Evolutionary conservation across 192 early-diverging fungal genomes (phyloP), one percentile per base, ranked within the genome.

Genomic region (Pilaira anomala): DNA sequence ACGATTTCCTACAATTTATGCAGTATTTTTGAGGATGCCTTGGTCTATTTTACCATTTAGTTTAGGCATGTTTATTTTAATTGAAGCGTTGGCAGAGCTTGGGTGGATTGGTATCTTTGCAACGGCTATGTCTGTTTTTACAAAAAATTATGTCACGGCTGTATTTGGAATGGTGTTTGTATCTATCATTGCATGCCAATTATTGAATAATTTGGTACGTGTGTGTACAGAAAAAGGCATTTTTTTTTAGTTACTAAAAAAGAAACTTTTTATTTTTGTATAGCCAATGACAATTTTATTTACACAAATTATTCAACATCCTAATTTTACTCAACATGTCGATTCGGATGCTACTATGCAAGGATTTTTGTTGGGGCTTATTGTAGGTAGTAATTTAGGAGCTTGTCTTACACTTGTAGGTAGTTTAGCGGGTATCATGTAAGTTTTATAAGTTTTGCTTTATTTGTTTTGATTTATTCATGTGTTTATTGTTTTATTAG

Each of bases 11-110:
- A 84, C 83, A 1, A 60, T 88, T 0, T 48, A 69, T 41, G 61
- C 76, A 19, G 80, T 82, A 13, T 41, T 72, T n/a, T 63, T 62
- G 36, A 78, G 92, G 5, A 81, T 94, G 67, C 93, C 93, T 1
- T 93, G 86, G 79, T 66, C 71, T 3, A 83, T 96, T 18, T 68
- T 90, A 11, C 88, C 91, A 0, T 96, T 96, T 71, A 76, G 85
- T 11, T 68, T 94, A 28, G 87, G 91, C 19, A 92, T 93, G 90
- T 96, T 96, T 76, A 87, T 93, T 57, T 78, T 94, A 30, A 87
- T 91, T 11, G 91, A 88, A 60, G 85, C 82, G 2, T 82, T 96
- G 6, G 72, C 84, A 3, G 42, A 69, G 24, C 68, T 76, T 9
- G 88, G 88, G 0, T 92, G 90, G 91, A 86, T 83, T 8, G 76